Evolutionary conservation across 2,329 filamentous ascomycete genomes (phyloP), one percentile per base, ranked within the genome.

Genomic region (Penicillium brevicompactum): DNA sequence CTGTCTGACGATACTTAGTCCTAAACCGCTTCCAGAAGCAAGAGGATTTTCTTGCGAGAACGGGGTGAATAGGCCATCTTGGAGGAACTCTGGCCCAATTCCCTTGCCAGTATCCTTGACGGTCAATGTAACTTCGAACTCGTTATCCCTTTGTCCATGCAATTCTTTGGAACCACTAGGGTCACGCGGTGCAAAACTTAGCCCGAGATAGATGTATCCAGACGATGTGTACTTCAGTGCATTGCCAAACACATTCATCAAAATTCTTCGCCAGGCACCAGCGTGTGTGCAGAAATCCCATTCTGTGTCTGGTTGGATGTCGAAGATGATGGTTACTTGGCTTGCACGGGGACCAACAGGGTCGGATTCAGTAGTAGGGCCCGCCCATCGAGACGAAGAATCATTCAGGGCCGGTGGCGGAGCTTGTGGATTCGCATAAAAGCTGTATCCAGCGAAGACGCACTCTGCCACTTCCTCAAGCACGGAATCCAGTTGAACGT

Each of bases 1-100:
- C 64, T 72, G 51, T n/a, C 78, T 76, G 1, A 87, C 84, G 2
- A 88, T 80, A 48, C 80, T 83, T 10, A 88, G 70, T 3, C 63
- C 63, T 2, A 66, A 30, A 16, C 63, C 63, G 14, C 55, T 66
- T 8, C 63, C 63, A 34, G 60, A 53, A 1, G 55, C 52, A 37
- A 64, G 56, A 4, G 54, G 30, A 38, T 66, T 49, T 30, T 66
- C 63, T 41, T 66, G 63, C 10, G 37, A 46, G 24, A 66, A 66
- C 0, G 63, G 58, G 5, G 51, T 62, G 51, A 64, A 66, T 1
- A 64, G 34, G 4, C 53, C 49, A 14, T 59, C 55, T 10, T 57
- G 57, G 7, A 67, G 43, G 58, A 58, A 67, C 18, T 63, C 44
- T 31, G 56, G 30, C 11, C 61, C 53, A n/a, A 72, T 72, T 5